phyloP scores from a whole-genome alignment of 768 basidiomycete species.

The Phanerochaete carnosa region DNA sequence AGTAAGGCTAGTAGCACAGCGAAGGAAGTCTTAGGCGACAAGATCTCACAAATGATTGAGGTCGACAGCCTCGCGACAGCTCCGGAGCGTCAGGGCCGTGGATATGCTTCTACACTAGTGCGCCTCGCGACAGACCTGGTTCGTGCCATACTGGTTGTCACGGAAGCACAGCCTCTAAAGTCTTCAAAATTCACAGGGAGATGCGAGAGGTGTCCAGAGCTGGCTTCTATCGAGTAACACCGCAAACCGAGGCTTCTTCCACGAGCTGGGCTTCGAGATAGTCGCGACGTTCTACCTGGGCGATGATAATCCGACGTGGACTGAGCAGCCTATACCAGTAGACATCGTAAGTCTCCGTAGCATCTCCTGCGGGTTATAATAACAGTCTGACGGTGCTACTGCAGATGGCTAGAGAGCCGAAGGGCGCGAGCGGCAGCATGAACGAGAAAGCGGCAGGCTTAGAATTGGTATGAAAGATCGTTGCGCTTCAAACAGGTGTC shows the following conservation, averaged over 20 bases:
- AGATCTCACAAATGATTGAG: neutral
- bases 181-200: too few species aligned
- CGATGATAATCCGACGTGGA: constrained; percentile 15
- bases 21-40: neutral
- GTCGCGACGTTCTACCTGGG: constrained; percentile 11
- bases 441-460: too few species aligned
- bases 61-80: neutral
- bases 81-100: constrained; percentile 1
- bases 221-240: constrained; percentile 12
- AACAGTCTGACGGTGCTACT: too few species aligned
- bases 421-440: too few species aligned
- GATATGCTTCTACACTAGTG: constrained; percentile 9
- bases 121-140: neutral
- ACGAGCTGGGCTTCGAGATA: constrained; percentile 11
- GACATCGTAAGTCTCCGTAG: constrained; percentile 7
- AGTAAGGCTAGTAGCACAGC: neutral
- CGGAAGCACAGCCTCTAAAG: too few species aligned
- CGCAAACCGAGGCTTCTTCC: constrained; percentile 16
- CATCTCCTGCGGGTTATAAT: too few species aligned
- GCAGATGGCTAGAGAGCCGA: too few species aligned
- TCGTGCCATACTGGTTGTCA: neutral
- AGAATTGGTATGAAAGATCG: too few species aligned
- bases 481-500: too few species aligned
- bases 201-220: constrained; percentile 9
- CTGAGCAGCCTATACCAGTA: constrained; percentile 8